Conservation (phyloP, 2,329 filamentous ascomycete species). For the Rhynchosporium secalis region DNA sequence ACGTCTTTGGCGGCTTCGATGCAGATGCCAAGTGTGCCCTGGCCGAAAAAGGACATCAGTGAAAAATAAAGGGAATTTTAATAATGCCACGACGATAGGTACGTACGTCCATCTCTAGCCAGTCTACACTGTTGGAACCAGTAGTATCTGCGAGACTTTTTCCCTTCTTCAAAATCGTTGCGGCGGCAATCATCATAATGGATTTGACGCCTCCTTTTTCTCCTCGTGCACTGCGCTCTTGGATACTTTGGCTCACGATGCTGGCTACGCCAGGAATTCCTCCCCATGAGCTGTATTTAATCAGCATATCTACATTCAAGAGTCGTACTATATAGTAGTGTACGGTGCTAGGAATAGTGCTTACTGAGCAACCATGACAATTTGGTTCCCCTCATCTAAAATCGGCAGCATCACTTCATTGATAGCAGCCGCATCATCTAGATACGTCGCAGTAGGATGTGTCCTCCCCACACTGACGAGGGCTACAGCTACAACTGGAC, state of each 20-base stretch:
- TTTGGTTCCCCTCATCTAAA: constrained; percentile 32
- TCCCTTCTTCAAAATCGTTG: constrained; percentile 10
- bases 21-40: neutral
- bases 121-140: neutral
- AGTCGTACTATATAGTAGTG: neutral
- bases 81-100: neutral
- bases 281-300: constrained; percentile 33
- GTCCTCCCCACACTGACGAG: constrained; percentile 3
- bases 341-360: neutral
- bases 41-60: neutral
- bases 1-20: neutral
- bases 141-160: neutral
- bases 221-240: constrained; percentile 39
- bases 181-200: constrained; percentile 20
- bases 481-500: constrained; percentile 14
- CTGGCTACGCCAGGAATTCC: constrained; percentile 40
- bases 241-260: constrained; percentile 40
- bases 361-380: constrained; percentile 43
- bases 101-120: neutral
- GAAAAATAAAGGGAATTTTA: neutral
- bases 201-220: constrained; percentile 41
- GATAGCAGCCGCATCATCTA: constrained; percentile 21
- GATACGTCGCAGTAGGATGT: constrained; percentile 1
- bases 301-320: neutral
- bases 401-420: constrained; percentile 6